Percentiles rank a stretch among this genome's conserved stretches.
Conservation (phyloP, 352 stramenopile species). For the Globisporangium cystogenes region DNA sequence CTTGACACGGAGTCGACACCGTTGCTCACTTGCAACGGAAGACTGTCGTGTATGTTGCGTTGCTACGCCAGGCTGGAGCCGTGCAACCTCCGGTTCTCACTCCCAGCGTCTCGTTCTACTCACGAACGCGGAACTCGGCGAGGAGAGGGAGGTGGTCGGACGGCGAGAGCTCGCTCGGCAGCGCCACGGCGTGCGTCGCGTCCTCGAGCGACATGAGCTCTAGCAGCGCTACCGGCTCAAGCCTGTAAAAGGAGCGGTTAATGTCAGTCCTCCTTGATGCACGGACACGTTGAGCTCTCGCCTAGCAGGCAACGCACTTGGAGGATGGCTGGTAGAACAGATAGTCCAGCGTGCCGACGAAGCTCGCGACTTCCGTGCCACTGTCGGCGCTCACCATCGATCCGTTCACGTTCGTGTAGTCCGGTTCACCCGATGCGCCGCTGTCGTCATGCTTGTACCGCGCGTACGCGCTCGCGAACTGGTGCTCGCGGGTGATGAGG, state of each 20-base stretch:
- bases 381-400: slow-evolving; percentile 12
- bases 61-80: too few species aligned
- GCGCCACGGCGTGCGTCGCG: slow-evolving; percentile 47
- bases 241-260: slow-evolving; percentile 15
- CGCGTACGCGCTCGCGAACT: slow-evolving; percentile 55
- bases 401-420: slow-evolving; percentile 78
- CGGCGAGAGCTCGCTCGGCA: slow-evolving; percentile 62
- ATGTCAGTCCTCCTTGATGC: too few species aligned
- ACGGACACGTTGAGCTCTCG: too few species aligned
- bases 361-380: slow-evolving; percentile 38
- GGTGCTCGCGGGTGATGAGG: slow-evolving; percentile 33
- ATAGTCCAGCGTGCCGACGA: slow-evolving; percentile 79
- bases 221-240: slow-evolving; percentile 45
- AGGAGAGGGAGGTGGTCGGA: slow-evolving; percentile 76
- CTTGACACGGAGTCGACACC: too few species aligned
- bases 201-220: slow-evolving; percentile 64
- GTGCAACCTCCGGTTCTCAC: too few species aligned
- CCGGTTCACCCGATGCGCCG: slow-evolving; percentile 23
- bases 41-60: too few species aligned
- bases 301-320: slow-evolving; percentile 21
- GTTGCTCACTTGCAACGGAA: too few species aligned
- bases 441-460: slow-evolving; percentile 20
- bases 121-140: slow-evolving; percentile 45
- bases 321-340: slow-evolving; percentile 60
- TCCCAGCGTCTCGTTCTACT: neutral